Base-by-base conservation (phyloP, 2,329 filamentous ascomycete species). In the Colletotrichum endophyticum region DNA sequence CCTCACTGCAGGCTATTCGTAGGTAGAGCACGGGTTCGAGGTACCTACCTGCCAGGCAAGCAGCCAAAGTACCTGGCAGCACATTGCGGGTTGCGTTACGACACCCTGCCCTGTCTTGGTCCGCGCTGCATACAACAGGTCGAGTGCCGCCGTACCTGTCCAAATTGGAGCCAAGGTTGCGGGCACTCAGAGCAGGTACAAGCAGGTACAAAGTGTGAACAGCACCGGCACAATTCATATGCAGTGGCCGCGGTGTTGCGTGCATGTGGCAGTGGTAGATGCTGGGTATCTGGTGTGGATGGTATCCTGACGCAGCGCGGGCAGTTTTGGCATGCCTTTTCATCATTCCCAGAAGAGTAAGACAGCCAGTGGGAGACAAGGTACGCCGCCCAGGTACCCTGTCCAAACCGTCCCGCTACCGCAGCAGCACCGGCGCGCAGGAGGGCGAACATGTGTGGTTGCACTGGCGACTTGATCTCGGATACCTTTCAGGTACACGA, bases 81-180 rank as follows among this genome's bases (percentile, higher is more conserved):
- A 57, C 59, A 30, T 39, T 57, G 70, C 57, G n/a, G 44, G 44
- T 32, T 32, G 59, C 63, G 63, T 73, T 44, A 64, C 56, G 61
- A 27, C 70, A 73, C 44, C 70, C 22, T 66, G 34, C 73, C 73
- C 57, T 68, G 63, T 76, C 73, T 57, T 76, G 34, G 69, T 66
- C 69, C 27, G 56, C 36, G 73, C 66, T 44, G 73, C 73, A 39
- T 62, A 62, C 28, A 63, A 70, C 57, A 56, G 63, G 62, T 67
- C 39, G 53, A 70, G 73, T 62, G 69, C 73, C 70, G 69, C 73
- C 70, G 70, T 76, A 44, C 73, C 63, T 76, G 70, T 70, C 73
- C 73, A 73, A 70, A 56, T 73, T 70, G 39, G 32, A 76, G 63
- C 44, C 44, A 66, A 49, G 59, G 66, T 66, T 74, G 71, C 74